These are phyloP conservation scores for Colletotrichum sp. DNA, from an alignment of 2,329 filamentous ascomycete species.

Conservation along the genomic window DNA sequence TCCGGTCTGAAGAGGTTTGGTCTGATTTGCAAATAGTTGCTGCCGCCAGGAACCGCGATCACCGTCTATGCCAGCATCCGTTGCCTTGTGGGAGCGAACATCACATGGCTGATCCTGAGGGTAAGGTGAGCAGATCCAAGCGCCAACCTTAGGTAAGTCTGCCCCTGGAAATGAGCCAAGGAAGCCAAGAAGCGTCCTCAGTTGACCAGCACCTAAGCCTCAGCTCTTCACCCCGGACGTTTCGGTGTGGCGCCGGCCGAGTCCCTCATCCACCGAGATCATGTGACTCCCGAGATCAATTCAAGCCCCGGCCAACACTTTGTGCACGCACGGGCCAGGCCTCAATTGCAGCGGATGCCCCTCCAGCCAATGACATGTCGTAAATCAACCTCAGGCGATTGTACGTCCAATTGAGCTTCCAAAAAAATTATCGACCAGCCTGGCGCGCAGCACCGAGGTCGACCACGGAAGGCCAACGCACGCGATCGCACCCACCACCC, in stretches of 20 bases:
- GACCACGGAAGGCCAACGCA: slow-evolving; percentile 3
- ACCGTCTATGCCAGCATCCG: not conserved
- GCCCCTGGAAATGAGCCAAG: not conserved
- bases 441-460: slow-evolving; percentile 16
- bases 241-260: not conserved
- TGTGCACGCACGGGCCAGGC: not conserved
- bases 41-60: not conserved
- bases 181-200: not conserved
- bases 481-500: slow-evolving; percentile 1
- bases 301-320: not conserved
- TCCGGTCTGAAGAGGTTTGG: not conserved
- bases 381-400: not conserved
- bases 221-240: not conserved
- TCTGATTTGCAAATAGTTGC: not conserved
- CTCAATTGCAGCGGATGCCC: not conserved
- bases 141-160: not conserved
- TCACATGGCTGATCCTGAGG: not conserved
- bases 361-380: slow-evolving; percentile 7
- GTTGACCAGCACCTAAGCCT: not conserved
- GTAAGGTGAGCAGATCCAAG: not conserved
- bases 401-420: slow-evolving; percentile 15
- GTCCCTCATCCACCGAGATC: not conserved
- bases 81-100: not conserved
- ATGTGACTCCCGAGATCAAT: not conserved
- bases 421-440: slow-evolving; percentile 24